A percentile compares a stretch with the other conserved stretches of the same genome.
Conservation (phyloP, 257 asterid genomes). For the Lycium ferocissimum region DNA sequence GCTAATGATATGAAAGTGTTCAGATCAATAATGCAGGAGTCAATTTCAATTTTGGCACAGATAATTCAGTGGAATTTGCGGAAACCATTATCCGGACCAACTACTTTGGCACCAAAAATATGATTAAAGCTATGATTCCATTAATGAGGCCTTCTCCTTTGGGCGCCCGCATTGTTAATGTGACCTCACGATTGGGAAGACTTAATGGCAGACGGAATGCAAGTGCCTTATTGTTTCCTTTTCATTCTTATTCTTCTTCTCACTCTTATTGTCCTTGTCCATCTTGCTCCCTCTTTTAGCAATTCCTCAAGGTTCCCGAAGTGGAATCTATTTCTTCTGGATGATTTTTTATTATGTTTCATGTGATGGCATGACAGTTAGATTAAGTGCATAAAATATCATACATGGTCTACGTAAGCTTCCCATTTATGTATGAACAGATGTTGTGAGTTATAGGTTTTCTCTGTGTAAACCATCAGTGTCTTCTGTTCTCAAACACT, state of each 20-base stretch:
- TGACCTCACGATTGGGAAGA: slow-evolving; percentile 88
- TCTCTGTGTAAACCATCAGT: background rate
- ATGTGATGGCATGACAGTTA: background rate
- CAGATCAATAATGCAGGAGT: slow-evolving; percentile 95
- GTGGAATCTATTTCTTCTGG: background rate
- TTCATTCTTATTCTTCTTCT: background rate
- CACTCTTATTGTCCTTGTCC: slow-evolving; percentile 8
- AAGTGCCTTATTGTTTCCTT: slow-evolving; percentile 14
- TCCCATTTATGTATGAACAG: background rate
- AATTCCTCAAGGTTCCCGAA: background rate
- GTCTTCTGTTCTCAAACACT: background rate
- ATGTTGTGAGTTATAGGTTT: background rate
- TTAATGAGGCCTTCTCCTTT: slow-evolving; percentile 68
- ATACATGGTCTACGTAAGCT: background rate
- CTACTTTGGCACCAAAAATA: slow-evolving; percentile 82
- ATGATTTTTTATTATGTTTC: background rate
- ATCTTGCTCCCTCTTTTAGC: background rate
- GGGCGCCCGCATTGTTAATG: slow-evolving; percentile 84
- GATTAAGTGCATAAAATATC: background rate
- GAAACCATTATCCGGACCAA: slow-evolving; percentile 75
- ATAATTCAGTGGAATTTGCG: slow-evolving; percentile 74
- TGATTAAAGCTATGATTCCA: slow-evolving; percentile 77
- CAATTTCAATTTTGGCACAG: slow-evolving; percentile 72
- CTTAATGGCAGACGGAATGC: slow-evolving; percentile 83
- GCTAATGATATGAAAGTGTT: slow-evolving; percentile 36